Conservation (phyloP, 495 filamentous ascomycete species). For the Aspergillus incahuasiensis region DNA sequence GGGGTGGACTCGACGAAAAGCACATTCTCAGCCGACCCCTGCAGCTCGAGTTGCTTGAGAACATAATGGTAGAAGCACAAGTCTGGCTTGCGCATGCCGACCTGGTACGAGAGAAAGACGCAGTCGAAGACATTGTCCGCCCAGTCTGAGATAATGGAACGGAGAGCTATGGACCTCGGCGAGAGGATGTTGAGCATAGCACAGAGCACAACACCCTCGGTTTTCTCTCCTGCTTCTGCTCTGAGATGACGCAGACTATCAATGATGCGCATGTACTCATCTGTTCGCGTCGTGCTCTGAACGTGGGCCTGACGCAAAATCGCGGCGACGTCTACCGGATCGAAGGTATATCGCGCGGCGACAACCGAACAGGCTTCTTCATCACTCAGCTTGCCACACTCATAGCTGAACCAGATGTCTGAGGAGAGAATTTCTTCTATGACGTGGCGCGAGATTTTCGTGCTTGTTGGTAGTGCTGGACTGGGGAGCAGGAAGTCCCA, state of each 20-base stretch:
- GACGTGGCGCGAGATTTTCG: neutral
- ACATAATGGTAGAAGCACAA: conserved; percentile 5
- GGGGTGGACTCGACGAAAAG: conserved; percentile 7
- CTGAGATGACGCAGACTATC: neutral
- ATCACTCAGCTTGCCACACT: neutral
- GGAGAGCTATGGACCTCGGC: neutral
- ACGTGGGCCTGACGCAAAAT: neutral
- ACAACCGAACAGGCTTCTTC: neutral
- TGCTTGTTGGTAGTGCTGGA: neutral
- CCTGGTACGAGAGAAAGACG: neutral
- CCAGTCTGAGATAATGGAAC: neutral
- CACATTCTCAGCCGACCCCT: neutral
- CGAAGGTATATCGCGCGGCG: neutral
- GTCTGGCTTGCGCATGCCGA: conserved; percentile 4
- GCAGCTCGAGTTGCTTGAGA: neutral
- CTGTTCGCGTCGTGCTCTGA: neutral
- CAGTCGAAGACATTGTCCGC: neutral
- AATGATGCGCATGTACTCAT: neutral
- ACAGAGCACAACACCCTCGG: neutral
- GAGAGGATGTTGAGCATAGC: neutral
- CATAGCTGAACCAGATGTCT: neutral
- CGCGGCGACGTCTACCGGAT: neutral
- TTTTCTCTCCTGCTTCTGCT: neutral
- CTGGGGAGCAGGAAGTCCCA: neutral
- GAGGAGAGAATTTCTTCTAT: neutral